Evolutionary conservation across 1,284 basidiomycete genomes (phyloP), one percentile per base, ranked within the genome.

Genomic region (Boletus smithii): DNA sequence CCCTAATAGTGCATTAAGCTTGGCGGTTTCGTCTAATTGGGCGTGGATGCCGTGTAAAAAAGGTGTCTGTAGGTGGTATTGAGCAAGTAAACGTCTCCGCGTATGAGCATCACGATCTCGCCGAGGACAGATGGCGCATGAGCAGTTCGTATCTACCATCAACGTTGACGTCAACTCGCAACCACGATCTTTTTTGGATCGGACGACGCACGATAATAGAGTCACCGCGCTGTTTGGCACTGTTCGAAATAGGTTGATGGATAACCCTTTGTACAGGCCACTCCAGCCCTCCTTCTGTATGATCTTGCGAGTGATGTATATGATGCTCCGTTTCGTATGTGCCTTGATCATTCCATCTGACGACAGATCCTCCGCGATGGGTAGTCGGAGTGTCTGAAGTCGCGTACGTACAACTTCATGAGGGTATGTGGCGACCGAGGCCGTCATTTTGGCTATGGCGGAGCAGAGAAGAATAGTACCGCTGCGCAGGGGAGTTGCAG

Each of bases 371-470:
- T 77, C 73, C 33, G 74, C 71, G 34, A 85, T 68, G 34, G 81
- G 80, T 48, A 79, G 76, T 46, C 81, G 79, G 58, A 87, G 84
- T 5, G 93, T 92, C 69, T 97, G 94, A 30, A 97, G 71, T 5
- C 93, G 82, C 22, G 94, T 97, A 9, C 94, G 87, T 16, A 97
- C 77, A 34, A 97, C 95, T 69, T 97, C 94, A 67, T 97, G 94
- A 0, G 95, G 95, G 68, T 97, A 97, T 24, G 95, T 97, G 20
- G 87, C 86, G 20, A 97, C 73, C 10, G 92, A 94, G 3, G 94
- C 95, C 2, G 89, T 84, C 90, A 97, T 95, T 68, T 97, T 97
- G 27, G 92, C 87, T 17, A 83, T 70, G 8, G 90, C 91, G 17
- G 91, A 94, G 70, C 92, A 95, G 3, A 83, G 66, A 11, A 97